Conservation (phyloP, 306 rosid genomes). For the Geum urbanum region DNA sequence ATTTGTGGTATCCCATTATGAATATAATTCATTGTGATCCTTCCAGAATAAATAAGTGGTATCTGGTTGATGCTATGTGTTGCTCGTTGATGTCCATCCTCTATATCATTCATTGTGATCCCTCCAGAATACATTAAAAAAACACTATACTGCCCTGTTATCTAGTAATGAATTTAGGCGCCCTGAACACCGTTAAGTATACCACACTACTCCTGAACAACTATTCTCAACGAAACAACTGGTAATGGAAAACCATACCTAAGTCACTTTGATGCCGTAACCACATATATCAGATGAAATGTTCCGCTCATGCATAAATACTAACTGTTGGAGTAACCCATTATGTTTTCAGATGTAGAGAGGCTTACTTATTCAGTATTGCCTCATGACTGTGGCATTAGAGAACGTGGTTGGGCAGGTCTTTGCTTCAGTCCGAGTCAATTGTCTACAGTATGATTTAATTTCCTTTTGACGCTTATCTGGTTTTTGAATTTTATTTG, state of each 20-base stretch:
- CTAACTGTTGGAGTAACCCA: slow-evolving; percentile 22
- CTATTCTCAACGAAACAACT: neutral
- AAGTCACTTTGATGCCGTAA: neutral
- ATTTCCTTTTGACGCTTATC: slow-evolving; percentile 3
- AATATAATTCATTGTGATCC: neutral
- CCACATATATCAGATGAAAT: neutral
- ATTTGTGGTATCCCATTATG: slow-evolving; percentile 12
- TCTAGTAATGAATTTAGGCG: neutral
- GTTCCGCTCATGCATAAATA: neutral
- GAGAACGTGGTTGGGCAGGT: slow-evolving; percentile 94
- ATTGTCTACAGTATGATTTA: slow-evolving; percentile 49
- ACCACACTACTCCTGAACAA: neutral
- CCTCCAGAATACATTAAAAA: too few relatives aligned
- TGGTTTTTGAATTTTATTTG: neutral
- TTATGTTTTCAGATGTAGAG: slow-evolving; percentile 54
- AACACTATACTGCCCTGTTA: neutral
- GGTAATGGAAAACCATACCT: neutral
- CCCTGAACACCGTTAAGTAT: neutral
- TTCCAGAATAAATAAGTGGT: too few relatives aligned
- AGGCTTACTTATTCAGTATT: slow-evolving; percentile 68
- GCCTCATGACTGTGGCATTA: slow-evolving; percentile 67
- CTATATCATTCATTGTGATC: neutral
- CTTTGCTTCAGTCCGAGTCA: slow-evolving; percentile 82
- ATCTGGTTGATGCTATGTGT: neutral
- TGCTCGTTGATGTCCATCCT: neutral